A percentile compares a stretch with the other conserved stretches of the same genome.
Conservation (phyloP, 1,284 basidiomycete genomes). For the Apiotrichum gracile region DNA sequence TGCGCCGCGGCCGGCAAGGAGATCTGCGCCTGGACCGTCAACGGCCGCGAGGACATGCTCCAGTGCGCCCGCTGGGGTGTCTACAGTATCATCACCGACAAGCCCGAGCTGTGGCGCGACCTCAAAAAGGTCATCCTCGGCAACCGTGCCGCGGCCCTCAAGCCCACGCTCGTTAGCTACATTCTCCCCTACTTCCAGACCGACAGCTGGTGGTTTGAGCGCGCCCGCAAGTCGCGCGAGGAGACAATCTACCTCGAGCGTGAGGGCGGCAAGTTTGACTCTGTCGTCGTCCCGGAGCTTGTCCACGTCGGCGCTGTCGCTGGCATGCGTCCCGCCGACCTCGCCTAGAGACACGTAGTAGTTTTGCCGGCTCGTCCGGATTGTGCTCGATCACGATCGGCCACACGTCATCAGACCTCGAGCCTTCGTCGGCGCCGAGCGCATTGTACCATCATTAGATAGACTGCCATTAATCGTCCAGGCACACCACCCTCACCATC, state of each 20-base stretch:
- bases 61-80: slow-evolving; percentile 90
- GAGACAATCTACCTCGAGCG: slow-evolving; percentile 44
- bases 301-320: too few species aligned
- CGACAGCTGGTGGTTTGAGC: slow-evolving; percentile 36
- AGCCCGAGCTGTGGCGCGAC: slow-evolving; percentile 40
- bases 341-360: too few species aligned
- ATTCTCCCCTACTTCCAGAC: slow-evolving; percentile 26
- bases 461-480: too few species aligned
- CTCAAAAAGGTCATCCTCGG: slow-evolving; percentile 31
- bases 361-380: too few species aligned
- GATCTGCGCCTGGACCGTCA: slow-evolving; percentile 72
- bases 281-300: too few species aligned
- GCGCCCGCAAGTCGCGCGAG: slow-evolving; percentile 30
- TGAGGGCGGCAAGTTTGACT: slow-evolving; percentile 40
- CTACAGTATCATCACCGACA: slow-evolving; percentile 82
- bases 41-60: slow-evolving; percentile 85
- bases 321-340: too few species aligned
- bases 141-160: slow-evolving; percentile 26
- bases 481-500: too few species aligned
- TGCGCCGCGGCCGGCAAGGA: slow-evolving; percentile 76
- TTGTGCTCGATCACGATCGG: too few species aligned
- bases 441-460: too few species aligned
- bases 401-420: too few species aligned
- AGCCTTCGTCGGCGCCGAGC: too few species aligned
- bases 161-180: slow-evolving; percentile 26